Evolutionary conservation across 2,329 filamentous ascomycete species (phyloP), one percentile per base, ranked within the genome.

Genomic region (Hirsutella minnesotensis): DNA sequence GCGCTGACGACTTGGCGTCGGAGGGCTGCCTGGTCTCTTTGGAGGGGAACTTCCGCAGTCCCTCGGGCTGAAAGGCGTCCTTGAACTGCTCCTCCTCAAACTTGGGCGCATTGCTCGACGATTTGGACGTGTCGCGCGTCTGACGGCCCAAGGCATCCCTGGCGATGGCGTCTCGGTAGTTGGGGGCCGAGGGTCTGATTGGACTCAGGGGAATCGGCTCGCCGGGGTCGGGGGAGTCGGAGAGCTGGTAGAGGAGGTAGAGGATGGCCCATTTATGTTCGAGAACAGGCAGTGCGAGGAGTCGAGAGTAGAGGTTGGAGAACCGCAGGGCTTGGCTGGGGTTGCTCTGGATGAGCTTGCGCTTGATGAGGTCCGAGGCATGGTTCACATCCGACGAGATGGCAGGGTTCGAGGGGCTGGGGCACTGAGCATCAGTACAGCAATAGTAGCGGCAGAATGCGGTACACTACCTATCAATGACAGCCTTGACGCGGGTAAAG

Each of bases 181-280:
- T 60, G 34, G 58, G 54, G 38, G 59, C 61, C 41, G 55, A 63
- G 38, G 56, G 65, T 53, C 57, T 67, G 50, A 60, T 56, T 9
- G 65, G 67, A 43, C 59, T 69, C 30, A 70, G 51, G n/a, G 68
- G 67, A 10, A 67, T 59, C 36, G 70, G 73, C 42, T 75, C 70
- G 51, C 62, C 67, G 2, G 74, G 73, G 46, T 77, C 69, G 29
- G 73, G 71, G 3, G 75, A 78, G 56, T 89, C 84, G 47, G 86
- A 80, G 39, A 95, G 75, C 53, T 86, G 81, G 59, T 92, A 84
- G 35, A 98, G 75, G 35, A 98, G 79, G 59, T 94, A 94, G 18
- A 98, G 72, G 50, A 98, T 95, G 3, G 85, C 87, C 88, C 89
- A 96, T 73, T 98, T 98, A 62, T 95, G 85, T 55, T 86, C 84